Evolutionary conservation across 2,329 filamentous ascomycete genomes (phyloP), one percentile per base, ranked within the genome.

Genomic region (Westerdykella sp.): DNA sequence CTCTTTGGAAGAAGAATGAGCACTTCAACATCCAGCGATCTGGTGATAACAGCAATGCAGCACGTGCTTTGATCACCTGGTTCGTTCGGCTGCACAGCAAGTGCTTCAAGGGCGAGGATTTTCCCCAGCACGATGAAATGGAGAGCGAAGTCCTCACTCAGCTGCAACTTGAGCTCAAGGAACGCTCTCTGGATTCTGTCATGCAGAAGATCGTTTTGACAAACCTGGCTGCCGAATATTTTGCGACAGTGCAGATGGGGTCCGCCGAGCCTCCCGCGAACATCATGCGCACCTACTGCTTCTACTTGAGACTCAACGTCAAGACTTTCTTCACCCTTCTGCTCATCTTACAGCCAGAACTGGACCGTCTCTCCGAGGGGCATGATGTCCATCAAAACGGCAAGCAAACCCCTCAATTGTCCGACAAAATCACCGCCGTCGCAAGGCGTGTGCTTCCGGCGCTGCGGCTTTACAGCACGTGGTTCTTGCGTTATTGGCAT

Each of bases 61-160:
- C 77, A 32, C 78, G 81, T 51, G 80, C 82, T 30, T 76, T 95
- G 43, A 73, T 83, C 37, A 79, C 81, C 40, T 93, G 89, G 84
- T 95, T 96, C 57, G 78, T 91, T 46, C 83, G 85, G 54, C 77
- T 96, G 35, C 91, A 96, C 62, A 87, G 87, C 38, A 81, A 84
- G 59, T 91, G 87, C 65, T 91, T 85, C 68, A 83, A 83, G 48
- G 89, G 87, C 25, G 76, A 84, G 46, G 76, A 81, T 36, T 90
- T 93, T 55, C 70, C 80, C 1, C 81, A 84, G 48, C 85, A 89
- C 50, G 79, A 84, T 42, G 89, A 95, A 62, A 73, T 96, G 22
- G 90, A 96, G 66, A 81, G 81, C 45, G 88, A 95, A 63, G 85
- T 97, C 11, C 73, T 95, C 47, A 83, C 84, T 54, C 84, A 89